These are phyloP conservation scores for Cercospora beticola DNA, from an alignment of 2,329 filamentous ascomycete species.

Conservation along the genomic window DNA sequence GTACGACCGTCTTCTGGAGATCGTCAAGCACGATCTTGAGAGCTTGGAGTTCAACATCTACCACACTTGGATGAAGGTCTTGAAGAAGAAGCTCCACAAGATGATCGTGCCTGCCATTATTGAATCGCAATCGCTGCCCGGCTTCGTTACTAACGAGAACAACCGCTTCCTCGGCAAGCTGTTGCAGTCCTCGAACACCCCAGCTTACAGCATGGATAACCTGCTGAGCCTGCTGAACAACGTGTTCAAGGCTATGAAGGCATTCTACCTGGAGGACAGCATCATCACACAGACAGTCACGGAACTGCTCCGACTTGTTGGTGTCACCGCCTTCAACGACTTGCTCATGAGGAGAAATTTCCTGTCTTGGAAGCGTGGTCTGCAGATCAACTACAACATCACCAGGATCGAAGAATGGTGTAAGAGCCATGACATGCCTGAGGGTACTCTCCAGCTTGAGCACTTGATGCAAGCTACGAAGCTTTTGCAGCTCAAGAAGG, in stretches of 20 bases:
- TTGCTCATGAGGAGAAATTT: constrained; percentile 97
- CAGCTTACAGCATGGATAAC: constrained; percentile 99
- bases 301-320: constrained; percentile 86
- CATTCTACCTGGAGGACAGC: constrained; percentile 92
- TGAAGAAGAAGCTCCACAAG: constrained; percentile 99
- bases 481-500: constrained; percentile 96
- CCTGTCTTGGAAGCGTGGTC: constrained; percentile 96
- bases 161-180: constrained; percentile 98
- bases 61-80: constrained; percentile 99
- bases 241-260: constrained; percentile 98
- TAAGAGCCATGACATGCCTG: constrained; percentile 99
- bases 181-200: constrained; percentile 81
- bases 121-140: constrained; percentile 94
- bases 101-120: constrained; percentile 99
- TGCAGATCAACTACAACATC: constrained; percentile 99
- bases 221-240: constrained; percentile 92
- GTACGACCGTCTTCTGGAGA: constrained; percentile 94
- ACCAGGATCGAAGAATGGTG: constrained; percentile 99
- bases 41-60: constrained; percentile 99
- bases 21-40: constrained; percentile 98
- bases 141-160: constrained; percentile 98
- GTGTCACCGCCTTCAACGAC: constrained; percentile 98
- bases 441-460: constrained; percentile 94
- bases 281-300: constrained; percentile 96
- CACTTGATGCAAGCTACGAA: constrained; percentile 99